Conservation (phyloP, 164 flowering plant genomes). For the Euptelea pleiosperma region DNA sequence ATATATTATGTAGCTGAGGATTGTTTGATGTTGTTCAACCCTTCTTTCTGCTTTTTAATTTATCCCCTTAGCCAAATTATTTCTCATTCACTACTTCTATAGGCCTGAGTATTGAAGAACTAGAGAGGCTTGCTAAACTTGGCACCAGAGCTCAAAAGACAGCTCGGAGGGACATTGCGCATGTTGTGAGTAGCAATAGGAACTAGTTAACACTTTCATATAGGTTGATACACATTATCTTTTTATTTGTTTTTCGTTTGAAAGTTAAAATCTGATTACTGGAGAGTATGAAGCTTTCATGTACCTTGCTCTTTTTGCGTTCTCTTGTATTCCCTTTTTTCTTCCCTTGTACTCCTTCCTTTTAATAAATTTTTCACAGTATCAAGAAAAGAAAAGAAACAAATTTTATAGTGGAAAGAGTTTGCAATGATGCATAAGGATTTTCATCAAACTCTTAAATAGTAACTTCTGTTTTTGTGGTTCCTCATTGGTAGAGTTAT, state of each 20-base stretch:
- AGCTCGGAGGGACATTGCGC: constrained; percentile 92
- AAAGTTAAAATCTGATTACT: too few relatives aligned
- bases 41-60: background rate
- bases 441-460: too few relatives aligned
- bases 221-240: background rate
- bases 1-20: background rate
- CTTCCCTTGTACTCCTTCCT: too few relatives aligned
- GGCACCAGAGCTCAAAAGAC: constrained; percentile 76
- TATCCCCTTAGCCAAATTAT: background rate
- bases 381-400: too few relatives aligned
- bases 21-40: background rate
- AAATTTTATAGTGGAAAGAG: too few relatives aligned
- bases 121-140: constrained; percentile 68
- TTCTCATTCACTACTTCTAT: constrained; percentile 1
- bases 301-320: too few relatives aligned
- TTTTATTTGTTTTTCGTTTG: background rate
- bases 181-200: constrained; percentile 60
- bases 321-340: too few relatives aligned
- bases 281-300: too few relatives aligned
- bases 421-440: too few relatives aligned
- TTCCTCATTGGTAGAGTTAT: too few relatives aligned
- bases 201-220: background rate
- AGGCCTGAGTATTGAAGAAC: constrained; percentile 68
- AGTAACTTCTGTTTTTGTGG: too few relatives aligned
- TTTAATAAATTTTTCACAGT: too few relatives aligned